phyloP scores from a whole-genome alignment of 169 alveolate genomes.

The Gregarina niphandrodes region DNA sequence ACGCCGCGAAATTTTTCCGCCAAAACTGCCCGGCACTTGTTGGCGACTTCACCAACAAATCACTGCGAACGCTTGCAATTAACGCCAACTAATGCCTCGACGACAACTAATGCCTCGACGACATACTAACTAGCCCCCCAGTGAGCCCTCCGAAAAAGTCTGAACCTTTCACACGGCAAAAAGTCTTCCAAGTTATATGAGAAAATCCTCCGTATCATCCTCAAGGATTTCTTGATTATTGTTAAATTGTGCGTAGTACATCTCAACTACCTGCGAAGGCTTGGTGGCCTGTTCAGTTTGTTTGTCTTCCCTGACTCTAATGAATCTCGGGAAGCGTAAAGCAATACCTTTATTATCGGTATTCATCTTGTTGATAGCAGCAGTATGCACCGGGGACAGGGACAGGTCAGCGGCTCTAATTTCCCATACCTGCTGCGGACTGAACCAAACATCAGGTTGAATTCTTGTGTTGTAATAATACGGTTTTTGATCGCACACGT shows the following conservation, averaged over 20 bases:
- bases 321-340: conserved; percentile 85
- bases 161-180: no score
- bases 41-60: no score
- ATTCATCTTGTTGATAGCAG: conserved; percentile 55
- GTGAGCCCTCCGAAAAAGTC: no score
- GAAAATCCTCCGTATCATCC: no score
- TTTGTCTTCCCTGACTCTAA: conserved; percentile 81
- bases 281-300: conserved; percentile 70
- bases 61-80: no score
- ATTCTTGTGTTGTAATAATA: not conserved
- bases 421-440: conserved; percentile 85
- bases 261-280: conserved; percentile 42
- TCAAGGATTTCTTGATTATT: no score
- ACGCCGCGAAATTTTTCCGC: no score
- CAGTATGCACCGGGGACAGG: conserved; percentile 82
- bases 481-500: not conserved
- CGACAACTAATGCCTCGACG: no score
- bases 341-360: conserved; percentile 58
- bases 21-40: no score
- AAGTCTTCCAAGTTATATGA: no score
- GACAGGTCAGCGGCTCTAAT: conserved; percentile 85
- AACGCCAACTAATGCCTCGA: no score
- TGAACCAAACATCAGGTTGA: conserved; percentile 49
- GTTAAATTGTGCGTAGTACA: not conserved
- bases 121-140: no score